A percentile compares a stretch with the other conserved stretches of the same genome.
Evolutionary conservation across 768 basidiomycete genomes (phyloP).

Genomic region (Suillus paluster): DNA sequence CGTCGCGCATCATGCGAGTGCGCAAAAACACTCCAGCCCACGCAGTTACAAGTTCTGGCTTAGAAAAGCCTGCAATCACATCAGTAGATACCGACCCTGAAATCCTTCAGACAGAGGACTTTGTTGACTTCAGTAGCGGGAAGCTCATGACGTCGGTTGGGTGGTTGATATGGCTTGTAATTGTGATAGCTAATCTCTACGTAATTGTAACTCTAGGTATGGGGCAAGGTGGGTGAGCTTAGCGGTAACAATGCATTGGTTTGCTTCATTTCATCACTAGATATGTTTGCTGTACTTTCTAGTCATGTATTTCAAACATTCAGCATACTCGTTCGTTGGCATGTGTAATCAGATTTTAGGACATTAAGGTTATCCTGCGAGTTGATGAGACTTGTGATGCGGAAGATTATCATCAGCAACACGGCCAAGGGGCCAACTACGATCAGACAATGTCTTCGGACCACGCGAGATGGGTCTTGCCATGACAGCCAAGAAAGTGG

Average conservation of each 20-base stretch:
- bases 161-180: conserved; percentile 62
- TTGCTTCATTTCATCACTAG: background rate
- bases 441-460: too few relatives aligned
- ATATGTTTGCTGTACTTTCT: background rate
- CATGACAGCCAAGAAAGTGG: conserved; percentile 86
- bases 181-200: conserved; percentile 76
- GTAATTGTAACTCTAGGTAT: conserved; percentile 65
- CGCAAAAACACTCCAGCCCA: conserved; percentile 28
- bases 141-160: conserved; percentile 55
- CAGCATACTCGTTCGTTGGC: too few relatives aligned
- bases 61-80: background rate
- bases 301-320: background rate
- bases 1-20: conserved; percentile 71
- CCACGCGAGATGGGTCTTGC: conserved; percentile 73
- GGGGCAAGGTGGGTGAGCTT: conserved; percentile 33
- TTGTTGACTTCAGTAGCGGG: conserved; percentile 68
- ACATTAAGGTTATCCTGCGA: background rate
- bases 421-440: too few relatives aligned
- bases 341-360: too few relatives aligned
- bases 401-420: too few relatives aligned
- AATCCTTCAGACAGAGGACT: conserved; percentile 34
- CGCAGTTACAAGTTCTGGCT: background rate
- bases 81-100: conserved; percentile 6
- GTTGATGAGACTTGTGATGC: background rate
- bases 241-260: background rate